Evolutionary conservation across 805 yeast species (phyloP), one percentile per base, ranked within the genome.

Genomic region (Ascoidea tarda): DNA sequence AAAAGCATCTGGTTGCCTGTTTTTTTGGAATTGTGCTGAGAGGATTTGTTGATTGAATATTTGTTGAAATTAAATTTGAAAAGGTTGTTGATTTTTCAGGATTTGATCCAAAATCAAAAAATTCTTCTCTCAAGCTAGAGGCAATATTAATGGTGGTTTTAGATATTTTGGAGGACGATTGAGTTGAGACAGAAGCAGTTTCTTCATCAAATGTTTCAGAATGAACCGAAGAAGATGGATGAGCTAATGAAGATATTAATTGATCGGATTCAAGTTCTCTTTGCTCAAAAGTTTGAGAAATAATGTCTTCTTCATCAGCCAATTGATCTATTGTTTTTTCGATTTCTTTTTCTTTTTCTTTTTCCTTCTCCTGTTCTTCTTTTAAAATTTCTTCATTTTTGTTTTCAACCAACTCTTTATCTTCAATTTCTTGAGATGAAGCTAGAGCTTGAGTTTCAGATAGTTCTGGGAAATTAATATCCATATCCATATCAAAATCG

Each of bases 1-100:
- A 89, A 66, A 89, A 89, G 52, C 86, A 73, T 59, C 79, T 75
- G 2, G 87, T 79, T 21, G 88, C 87, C 59, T 82, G 82, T 58
- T 73, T 69, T 60, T 75, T 74, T 54, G 70, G 70, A 55, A 70
- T 68, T 1, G 51, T 54, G 2, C 76, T 66, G 42, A 73, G 59
- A 28, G 74, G 68, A 5, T 62, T 58, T 61, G 61, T 56, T 28
- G 64, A 54, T 46, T 55, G 54, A 48, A 60, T n/a, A 55, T 74
- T 78, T 16, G 59, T 67, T 14, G 65, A 68, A 51, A 78, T 62
- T 49, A 79, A 60, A 5, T 71, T 67, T 10, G 69, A 59, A 54
- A 76, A 69, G 2, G 67, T 63, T 1, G 69, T 62, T 5, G 55
- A 54, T 4, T 55, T 54, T 4, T 60, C 57, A 8, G 44, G 44